Base-by-base conservation (phyloP, 2,329 filamentous ascomycete species). In the Sarocladiaceae sp. region DNA sequence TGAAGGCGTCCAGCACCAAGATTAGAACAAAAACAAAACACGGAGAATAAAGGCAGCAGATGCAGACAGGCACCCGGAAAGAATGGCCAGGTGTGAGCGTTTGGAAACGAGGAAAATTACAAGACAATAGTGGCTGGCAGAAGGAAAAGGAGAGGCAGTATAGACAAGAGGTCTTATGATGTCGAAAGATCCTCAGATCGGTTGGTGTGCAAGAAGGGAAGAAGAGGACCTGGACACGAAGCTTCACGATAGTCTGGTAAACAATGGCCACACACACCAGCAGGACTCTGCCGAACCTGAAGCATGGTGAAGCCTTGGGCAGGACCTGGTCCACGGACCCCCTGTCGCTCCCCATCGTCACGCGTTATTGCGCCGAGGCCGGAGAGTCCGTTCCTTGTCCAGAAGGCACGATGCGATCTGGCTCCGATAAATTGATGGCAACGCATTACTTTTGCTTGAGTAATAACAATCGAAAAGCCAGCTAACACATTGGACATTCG, bases 261-360 rank as follows among this genome's bases (percentile, higher is more conserved):
- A 40, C 37, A 40, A 6, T 37, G 10, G 6, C 11, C n/a, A 6
- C 8, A 4, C 22, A 44, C 20, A 28, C 11, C n/a, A n/a, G n/a
- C n/a, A n/a, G n/a, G 20, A 33, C 7, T 4, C 28, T 20, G 28
- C n/a, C n/a, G 23, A 12, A 33, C 28, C 44, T 48, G 44, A 33
- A 48, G 44, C 44, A 48, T 33, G 37, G 20, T 44, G 44, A 48
- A 48, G 44, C 44, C 44, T 48, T 48, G 26, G 44, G 44, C 44
- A 33, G 5, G 22, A 33, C 17, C 44, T 48, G 44, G 44, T 33
- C 25, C n/a, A 17, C 10, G 8, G 10, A 48, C 3, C 10, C 26
- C 44, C 44, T 48, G 25, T n/a, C n/a, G n/a, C 26, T 48, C 25
- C 40, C 40, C 40, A 44, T 44, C 13, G 40, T 44, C 40, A 48